These are phyloP conservation scores for Zygosaccharomyces lentus DNA, from an alignment of 805 yeast species.

Conservation along the genomic window DNA sequence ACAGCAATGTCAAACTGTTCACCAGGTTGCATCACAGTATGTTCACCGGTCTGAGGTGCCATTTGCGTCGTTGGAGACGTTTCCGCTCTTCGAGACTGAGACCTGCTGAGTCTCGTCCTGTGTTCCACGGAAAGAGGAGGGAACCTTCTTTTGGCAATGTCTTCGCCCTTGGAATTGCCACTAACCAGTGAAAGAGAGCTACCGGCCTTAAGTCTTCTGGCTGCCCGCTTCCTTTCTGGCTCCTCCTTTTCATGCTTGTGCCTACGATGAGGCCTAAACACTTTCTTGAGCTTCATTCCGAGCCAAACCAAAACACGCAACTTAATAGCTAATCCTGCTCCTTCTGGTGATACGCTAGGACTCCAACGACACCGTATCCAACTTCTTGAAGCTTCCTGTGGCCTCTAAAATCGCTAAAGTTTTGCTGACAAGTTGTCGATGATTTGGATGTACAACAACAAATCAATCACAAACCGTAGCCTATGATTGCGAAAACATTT, in stretches of 20 bases:
- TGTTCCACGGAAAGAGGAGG: not conserved
- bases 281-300: constrained; percentile 1
- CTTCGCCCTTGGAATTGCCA: constrained; percentile 5
- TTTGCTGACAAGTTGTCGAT: not conserved
- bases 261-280: not conserved
- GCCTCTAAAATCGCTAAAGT: not conserved
- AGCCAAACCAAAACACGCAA: not conserved
- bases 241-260: constrained; percentile 1
- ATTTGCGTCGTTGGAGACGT: not conserved
- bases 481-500: not conserved
- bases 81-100: not conserved
- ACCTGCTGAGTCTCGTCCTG: not conserved
- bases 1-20: not conserved
- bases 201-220: not conserved
- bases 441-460: not conserved
- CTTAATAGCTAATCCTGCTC: not conserved
- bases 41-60: not conserved
- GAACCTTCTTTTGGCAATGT: constrained; percentile 24
- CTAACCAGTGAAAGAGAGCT: constrained; percentile 4
- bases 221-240: not conserved
- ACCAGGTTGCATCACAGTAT: not conserved
- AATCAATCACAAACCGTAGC: not conserved
- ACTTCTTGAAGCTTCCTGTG: not conserved
- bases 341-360: not conserved
- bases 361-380: not conserved